A percentile compares a stretch with the other conserved stretches of the same genome.
phyloP scores from a whole-genome alignment of 2,329 filamentous ascomycete genomes.

The Arthrobotrys conoides region DNA sequence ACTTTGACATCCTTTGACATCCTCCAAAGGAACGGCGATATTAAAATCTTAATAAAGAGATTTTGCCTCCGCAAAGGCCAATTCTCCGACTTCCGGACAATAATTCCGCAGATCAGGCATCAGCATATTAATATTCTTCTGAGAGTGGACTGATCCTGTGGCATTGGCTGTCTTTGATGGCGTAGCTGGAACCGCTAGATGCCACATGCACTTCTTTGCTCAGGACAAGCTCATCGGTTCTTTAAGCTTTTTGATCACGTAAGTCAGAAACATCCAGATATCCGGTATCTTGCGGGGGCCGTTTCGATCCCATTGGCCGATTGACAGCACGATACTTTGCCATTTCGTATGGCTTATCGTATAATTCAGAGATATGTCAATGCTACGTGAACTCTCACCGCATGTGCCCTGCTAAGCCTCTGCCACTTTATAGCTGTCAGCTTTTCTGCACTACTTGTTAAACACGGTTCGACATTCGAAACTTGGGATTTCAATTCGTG shows the following conservation, averaged over 20 bases:
- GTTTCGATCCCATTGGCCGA: slow-evolving; percentile 53
- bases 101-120: slow-evolving; percentile 45
- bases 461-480: slow-evolving; percentile 22
- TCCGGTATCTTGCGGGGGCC: slow-evolving; percentile 46
- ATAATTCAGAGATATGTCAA: slow-evolving; percentile 36
- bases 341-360: slow-evolving; percentile 1
- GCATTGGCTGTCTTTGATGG: slow-evolving; percentile 44
- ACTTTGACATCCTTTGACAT: neutral
- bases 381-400: slow-evolving; percentile 9
- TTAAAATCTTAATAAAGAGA: neutral
- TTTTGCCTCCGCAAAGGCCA: slow-evolving; percentile 14
- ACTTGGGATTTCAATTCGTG: slow-evolving; percentile 14
- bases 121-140: slow-evolving; percentile 37
- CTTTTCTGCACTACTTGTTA: slow-evolving; percentile 35
- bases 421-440: slow-evolving; percentile 8
- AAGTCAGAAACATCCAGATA: slow-evolving; percentile 42
- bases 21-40: neutral
- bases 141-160: slow-evolving; percentile 45
- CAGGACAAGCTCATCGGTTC: slow-evolving; percentile 6
- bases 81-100: slow-evolving; percentile 51
- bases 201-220: slow-evolving; percentile 9
- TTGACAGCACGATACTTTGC: slow-evolving; percentile 14
- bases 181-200: slow-evolving; percentile 19
- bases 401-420: slow-evolving; percentile 16
- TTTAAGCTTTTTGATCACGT: slow-evolving; percentile 36